Evolutionary conservation across 768 basidiomycete genomes (phyloP), one percentile per base, ranked within the genome.

Genomic region (Dacryopinax primogenitus): DNA sequence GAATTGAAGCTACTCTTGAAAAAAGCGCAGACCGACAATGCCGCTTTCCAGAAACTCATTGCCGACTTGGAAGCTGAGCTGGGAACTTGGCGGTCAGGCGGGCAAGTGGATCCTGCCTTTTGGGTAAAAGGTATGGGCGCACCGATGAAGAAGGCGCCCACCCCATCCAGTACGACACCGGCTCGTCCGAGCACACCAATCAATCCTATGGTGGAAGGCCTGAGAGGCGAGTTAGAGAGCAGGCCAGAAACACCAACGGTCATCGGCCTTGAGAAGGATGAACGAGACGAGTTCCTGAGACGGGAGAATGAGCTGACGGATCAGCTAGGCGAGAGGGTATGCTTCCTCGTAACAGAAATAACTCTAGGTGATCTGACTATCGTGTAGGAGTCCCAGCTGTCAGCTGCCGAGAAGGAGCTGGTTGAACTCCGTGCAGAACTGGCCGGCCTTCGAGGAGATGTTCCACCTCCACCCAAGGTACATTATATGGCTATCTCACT

Each of bases 281-380:
- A 99, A 77, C 79, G 94, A 66, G 96, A 99, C 69, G 96, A 98
- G 63, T 99, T 98, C 82, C 76, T 99, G 76, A 86, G 84, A 73
- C 77, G 96, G 67, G 96, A 99, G 81, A 98, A 98, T 70, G 96
- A 99, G 75, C 80, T 99, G 64, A 94, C 86, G 67, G 96, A 99
- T 75, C 80, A 85, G 69, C 80, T 99, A 45, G 90, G 91, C 2
- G 95, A 97, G 78, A 90, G 77, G 72, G 77, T 77, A 47, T 47
- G 76, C 30, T n/a, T 23, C 23, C 18, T 26, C 61, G 4, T n/a
- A 13, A 62, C 36, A 12, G 33, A 13, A 21, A 9, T 18, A 6
- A n/a, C 26, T 12, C 4, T 1, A 6, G 16, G 7, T 34, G 26
- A n/a, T 65, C 23, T n/a, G 2, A 12, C 32, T 6, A 16, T 30